Evolutionary conservation across 1,284 basidiomycete genomes (phyloP).

Genomic region (Trichosporon sp.): DNA sequence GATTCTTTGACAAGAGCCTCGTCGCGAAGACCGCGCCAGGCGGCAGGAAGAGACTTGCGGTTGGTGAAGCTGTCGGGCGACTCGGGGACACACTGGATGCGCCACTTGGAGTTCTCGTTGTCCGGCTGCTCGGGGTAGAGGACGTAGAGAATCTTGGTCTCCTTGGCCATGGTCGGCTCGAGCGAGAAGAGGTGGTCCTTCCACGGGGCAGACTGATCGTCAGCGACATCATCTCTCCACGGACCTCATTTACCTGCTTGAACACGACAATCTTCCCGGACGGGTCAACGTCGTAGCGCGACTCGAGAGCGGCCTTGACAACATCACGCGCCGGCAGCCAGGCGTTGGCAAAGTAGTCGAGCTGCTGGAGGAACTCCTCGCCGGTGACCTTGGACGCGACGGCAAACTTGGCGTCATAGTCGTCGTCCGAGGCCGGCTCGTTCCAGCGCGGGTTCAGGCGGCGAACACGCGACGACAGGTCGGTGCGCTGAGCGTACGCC

Average conservation of each 20-base stretch:
- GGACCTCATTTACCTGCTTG: slow-evolving; percentile 56
- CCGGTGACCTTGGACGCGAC: slow-evolving; percentile 79
- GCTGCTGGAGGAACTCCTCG: slow-evolving; percentile 71
- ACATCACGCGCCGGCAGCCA: slow-evolving; percentile 91
- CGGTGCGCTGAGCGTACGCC: slow-evolving; percentile 68
- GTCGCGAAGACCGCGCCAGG: slow-evolving; percentile 89
- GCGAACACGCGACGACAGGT: slow-evolving; percentile 73
- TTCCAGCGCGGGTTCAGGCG: slow-evolving; percentile 90
- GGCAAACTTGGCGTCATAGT: slow-evolving; percentile 69
- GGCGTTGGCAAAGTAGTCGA: slow-evolving; percentile 77
- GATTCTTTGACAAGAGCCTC: slow-evolving; percentile 65
- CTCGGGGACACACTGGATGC: slow-evolving; percentile 85
- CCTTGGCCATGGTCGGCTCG: slow-evolving; percentile 52
- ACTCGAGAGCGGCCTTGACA: slow-evolving; percentile 62
- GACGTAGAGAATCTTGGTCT: slow-evolving; percentile 59
- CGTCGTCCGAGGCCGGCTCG: slow-evolving; percentile 58
- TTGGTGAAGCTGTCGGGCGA: slow-evolving; percentile 79
- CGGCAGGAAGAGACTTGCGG: slow-evolving; percentile 84
- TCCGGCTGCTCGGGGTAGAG: slow-evolving; percentile 79
- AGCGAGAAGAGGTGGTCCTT: slow-evolving; percentile 90
- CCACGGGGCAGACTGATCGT: slow-evolving; percentile 39
- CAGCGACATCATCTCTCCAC: slow-evolving; percentile 2
- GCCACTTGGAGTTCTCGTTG: slow-evolving; percentile 63
- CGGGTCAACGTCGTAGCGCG: slow-evolving; percentile 61
- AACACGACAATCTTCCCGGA: slow-evolving; percentile 76